A percentile compares a stretch with the other conserved stretches of the same genome.
Conservation (phyloP, 2,329 filamentous ascomycete species). For the Trichocomaceae sp. region DNA sequence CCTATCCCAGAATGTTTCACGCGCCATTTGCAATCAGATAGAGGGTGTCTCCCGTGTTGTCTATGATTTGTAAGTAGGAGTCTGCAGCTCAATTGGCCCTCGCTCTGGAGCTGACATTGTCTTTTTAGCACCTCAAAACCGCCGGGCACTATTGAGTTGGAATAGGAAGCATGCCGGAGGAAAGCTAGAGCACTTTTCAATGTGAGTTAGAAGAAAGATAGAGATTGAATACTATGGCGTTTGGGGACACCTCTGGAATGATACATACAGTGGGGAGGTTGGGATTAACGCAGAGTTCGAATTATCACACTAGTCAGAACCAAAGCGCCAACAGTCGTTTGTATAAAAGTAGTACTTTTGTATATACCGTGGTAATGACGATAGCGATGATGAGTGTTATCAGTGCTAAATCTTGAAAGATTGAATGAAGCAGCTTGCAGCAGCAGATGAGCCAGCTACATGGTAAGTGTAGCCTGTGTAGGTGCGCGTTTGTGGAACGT, state of each 20-base stretch:
- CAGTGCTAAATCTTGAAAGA: too few relatives aligned
- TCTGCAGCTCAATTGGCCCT: background rate
- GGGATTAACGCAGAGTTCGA: too few relatives aligned
- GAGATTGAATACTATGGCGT: background rate
- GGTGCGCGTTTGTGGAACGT: too few relatives aligned
- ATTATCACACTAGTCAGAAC: background rate
- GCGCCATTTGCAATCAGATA: constrained; percentile 70
- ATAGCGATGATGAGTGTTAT: too few relatives aligned
- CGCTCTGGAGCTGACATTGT: background rate
- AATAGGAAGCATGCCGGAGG: background rate
- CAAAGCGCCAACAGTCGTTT: background rate
- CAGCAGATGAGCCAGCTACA: too few relatives aligned
- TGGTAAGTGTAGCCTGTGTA: too few relatives aligned
- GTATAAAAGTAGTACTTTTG: background rate
- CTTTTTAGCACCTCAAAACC: background rate
- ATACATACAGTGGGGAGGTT: too few relatives aligned
- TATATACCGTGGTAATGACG: too few relatives aligned
- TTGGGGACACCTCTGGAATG: background rate
- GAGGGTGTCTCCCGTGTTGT: constrained; percentile 64
- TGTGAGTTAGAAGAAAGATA: background rate
- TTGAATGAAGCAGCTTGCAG: too few relatives aligned
- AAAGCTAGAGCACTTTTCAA: background rate
- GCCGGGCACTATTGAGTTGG: constrained; percentile 1
- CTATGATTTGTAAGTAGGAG: constrained; percentile 48
- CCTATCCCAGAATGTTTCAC: constrained; percentile 54